These are phyloP conservation scores for Debaryomyces sp. DNA, from an alignment of 1,139 yeast species.

Conservation along the genomic window DNA sequence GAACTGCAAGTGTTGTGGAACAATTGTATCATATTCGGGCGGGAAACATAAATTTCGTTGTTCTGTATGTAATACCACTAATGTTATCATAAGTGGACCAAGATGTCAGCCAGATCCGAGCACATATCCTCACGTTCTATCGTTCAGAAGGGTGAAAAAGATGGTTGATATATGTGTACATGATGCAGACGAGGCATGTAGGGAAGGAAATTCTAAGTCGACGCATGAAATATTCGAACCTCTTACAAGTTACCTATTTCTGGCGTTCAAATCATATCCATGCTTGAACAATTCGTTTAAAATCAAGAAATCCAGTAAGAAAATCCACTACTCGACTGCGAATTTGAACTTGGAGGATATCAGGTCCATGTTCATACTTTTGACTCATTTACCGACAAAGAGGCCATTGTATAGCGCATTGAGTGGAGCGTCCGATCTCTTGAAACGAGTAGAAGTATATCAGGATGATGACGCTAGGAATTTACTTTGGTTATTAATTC, in stretches of 20 bases:
- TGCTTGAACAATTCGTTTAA: slow-evolving; percentile 55
- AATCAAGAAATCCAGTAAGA: slow-evolving; percentile 23
- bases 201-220: slow-evolving; percentile 14
- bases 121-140: slow-evolving; percentile 23
- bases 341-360: slow-evolving; percentile 53
- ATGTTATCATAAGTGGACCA: slow-evolving; percentile 23
- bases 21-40: slow-evolving; percentile 52
- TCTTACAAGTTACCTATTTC: slow-evolving; percentile 44
- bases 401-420: slow-evolving; percentile 59
- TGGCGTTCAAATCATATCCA: slow-evolving; percentile 42
- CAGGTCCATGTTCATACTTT: slow-evolving; percentile 38
- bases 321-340: slow-evolving; percentile 39
- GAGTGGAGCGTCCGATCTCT: slow-evolving; percentile 47
- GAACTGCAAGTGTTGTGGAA: slow-evolving; percentile 63
- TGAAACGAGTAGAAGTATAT: slow-evolving; percentile 47
- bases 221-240: slow-evolving; percentile 53
- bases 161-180: slow-evolving; percentile 33
- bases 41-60: slow-evolving; percentile 55
- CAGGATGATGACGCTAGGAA: slow-evolving; percentile 36
- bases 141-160: slow-evolving; percentile 28
- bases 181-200: slow-evolving; percentile 15
- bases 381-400: slow-evolving; percentile 57
- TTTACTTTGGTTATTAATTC: slow-evolving; percentile 57
- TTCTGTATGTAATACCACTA: slow-evolving; percentile 57
- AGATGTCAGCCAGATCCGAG: slow-evolving; percentile 7